These are phyloP conservation scores for Zancudomyces culisetae DNA, from an alignment of 371 early-diverging fungal species.

Conservation along the genomic window DNA sequence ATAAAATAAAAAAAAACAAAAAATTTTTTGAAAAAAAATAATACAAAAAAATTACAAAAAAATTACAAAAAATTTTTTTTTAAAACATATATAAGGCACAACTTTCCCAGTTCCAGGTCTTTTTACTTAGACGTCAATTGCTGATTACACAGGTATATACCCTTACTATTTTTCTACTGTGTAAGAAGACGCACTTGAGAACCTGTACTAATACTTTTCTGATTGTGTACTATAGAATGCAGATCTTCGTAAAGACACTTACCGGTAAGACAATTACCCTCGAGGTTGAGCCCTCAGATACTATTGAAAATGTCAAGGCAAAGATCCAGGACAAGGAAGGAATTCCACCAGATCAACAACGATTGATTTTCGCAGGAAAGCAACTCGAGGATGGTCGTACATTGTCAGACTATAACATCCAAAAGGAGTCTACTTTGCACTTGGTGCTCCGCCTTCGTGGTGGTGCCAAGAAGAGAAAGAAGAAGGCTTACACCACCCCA, in stretches of 20 bases:
- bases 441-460: slow-evolving; percentile 67
- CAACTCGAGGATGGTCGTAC: slow-evolving; percentile 86
- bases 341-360: slow-evolving; percentile 64
- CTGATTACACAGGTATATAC: slow-evolving; percentile 24
- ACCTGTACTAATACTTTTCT: not conserved
- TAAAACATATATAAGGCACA: too few species aligned
- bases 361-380: slow-evolving; percentile 94
- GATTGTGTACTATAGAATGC: slow-evolving; percentile 18
- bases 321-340: slow-evolving; percentile 33
- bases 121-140: slow-evolving; percentile 23
- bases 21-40: not conserved
- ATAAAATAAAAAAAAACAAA: not conserved
- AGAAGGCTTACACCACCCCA: slow-evolving; percentile 98
- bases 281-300: slow-evolving; percentile 58
- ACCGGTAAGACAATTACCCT: slow-evolving; percentile 73
- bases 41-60: not conserved
- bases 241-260: slow-evolving; percentile 42
- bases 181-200: slow-evolving; percentile 21
- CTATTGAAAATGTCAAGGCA: slow-evolving; percentile 63
- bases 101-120: too few species aligned
- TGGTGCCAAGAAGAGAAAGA: slow-evolving; percentile 95
- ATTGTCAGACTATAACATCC: slow-evolving; percentile 70
- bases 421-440: slow-evolving; percentile 72
- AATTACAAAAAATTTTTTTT: not conserved
- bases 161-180: slow-evolving; percentile 3